A percentile compares a stretch with the other conserved stretches of the same genome.
Evolutionary conservation across 2,329 filamentous ascomycete genomes (phyloP).

Genomic region (Curvularia eragrostidis): DNA sequence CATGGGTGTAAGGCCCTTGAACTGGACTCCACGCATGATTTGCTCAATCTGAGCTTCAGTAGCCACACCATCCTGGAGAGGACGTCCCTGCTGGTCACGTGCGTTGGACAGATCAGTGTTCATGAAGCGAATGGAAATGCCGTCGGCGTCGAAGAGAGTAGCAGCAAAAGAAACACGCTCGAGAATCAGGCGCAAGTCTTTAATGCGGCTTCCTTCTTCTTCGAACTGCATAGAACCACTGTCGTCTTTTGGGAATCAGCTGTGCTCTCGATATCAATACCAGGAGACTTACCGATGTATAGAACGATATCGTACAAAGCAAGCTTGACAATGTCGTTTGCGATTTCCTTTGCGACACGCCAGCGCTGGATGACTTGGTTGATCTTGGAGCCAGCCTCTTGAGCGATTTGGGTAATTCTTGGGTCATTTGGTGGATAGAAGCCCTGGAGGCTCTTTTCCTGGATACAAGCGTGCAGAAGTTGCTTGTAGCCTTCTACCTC

Average conservation of each 20-base stretch:
- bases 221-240: slow-evolving; percentile 74
- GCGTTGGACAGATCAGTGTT: slow-evolving; percentile 59
- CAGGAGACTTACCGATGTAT: slow-evolving; percentile 57
- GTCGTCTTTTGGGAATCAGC: slow-evolving; percentile 59
- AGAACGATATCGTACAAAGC: slow-evolving; percentile 68
- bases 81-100: slow-evolving; percentile 39
- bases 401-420: slow-evolving; percentile 59
- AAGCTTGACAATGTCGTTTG: slow-evolving; percentile 68
- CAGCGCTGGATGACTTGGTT: slow-evolving; percentile 64
- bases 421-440: slow-evolving; percentile 66
- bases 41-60: slow-evolving; percentile 64
- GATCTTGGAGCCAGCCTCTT: slow-evolving; percentile 58
- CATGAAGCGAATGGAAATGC: slow-evolving; percentile 73
- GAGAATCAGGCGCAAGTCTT: slow-evolving; percentile 70
- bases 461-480: slow-evolving; percentile 62
- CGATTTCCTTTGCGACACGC: slow-evolving; percentile 65
- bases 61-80: slow-evolving; percentile 61
- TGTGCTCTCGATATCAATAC: not conserved
- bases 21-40: slow-evolving; percentile 65
- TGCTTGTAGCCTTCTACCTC: slow-evolving; percentile 64
- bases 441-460: slow-evolving; percentile 65
- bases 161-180: slow-evolving; percentile 68
- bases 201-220: slow-evolving; percentile 70
- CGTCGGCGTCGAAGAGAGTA: slow-evolving; percentile 72
- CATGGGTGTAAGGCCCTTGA: slow-evolving; percentile 71